Percentiles rank a stretch among this genome's conserved stretches.
Conservation (phyloP, 164 flowering plant species). For the Piper longum region DNA sequence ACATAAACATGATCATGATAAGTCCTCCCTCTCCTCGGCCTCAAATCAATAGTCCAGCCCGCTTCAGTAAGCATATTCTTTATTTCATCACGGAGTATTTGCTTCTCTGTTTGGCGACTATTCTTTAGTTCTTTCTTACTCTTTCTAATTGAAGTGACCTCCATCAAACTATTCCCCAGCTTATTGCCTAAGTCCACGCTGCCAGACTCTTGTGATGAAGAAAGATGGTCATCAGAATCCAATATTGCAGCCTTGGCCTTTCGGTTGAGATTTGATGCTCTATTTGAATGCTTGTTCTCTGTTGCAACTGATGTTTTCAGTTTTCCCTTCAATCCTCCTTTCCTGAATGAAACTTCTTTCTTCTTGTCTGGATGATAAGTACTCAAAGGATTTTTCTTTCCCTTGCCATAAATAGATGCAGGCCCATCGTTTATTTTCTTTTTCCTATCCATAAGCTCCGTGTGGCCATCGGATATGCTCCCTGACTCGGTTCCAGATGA, state of each 20-base stretch:
- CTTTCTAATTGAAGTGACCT: neutral
- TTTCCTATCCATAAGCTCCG: neutral
- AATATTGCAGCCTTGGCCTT: neutral
- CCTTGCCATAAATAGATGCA: neutral
- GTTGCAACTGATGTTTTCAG: neutral
- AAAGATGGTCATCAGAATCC: neutral
- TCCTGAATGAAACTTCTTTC: neutral
- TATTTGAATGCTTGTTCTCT: neutral
- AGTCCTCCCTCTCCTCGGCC: conserved; percentile 39
- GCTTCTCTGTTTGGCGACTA: conserved; percentile 20
- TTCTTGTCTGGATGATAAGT: neutral
- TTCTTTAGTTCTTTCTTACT: conserved; percentile 15
- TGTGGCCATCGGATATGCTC: neutral
- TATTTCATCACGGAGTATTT: conserved; percentile 40
- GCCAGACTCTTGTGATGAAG: neutral
- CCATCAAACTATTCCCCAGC: neutral
- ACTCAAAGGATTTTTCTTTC: neutral
- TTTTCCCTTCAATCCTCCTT: neutral
- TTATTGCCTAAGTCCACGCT: neutral
- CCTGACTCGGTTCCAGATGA: neutral
- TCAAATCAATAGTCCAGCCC: conserved; percentile 64
- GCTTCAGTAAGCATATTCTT: conserved; percentile 33
- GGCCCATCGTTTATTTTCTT: neutral
- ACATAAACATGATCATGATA: conserved; percentile 71
- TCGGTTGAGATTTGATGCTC: neutral